These are phyloP conservation scores for Lithocarpus polystachyus DNA, from an alignment of 306 rosid genomes.

Conservation along the genomic window DNA sequence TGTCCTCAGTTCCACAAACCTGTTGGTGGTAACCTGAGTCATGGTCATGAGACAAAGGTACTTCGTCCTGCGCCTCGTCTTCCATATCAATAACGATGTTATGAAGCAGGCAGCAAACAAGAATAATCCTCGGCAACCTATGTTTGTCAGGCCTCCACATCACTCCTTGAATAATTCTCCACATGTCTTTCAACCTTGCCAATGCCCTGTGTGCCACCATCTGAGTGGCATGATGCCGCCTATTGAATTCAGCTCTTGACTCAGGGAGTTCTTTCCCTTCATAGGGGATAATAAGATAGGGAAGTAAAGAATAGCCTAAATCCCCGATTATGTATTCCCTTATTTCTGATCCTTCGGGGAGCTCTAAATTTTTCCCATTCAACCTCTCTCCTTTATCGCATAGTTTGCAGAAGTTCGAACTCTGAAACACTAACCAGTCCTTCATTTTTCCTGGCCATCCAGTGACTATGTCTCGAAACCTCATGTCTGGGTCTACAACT, in stretches of 20 bases:
- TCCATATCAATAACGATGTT: constrained; percentile 76
- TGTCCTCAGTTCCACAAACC: constrained; percentile 54
- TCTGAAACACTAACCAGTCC: constrained; percentile 59
- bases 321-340: constrained; percentile 81
- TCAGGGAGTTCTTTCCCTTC: constrained; percentile 64
- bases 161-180: constrained; percentile 86
- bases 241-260: constrained; percentile 54
- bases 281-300: constrained; percentile 78
- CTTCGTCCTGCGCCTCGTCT: constrained; percentile 50
- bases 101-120: constrained; percentile 89
- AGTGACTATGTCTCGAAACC: constrained; percentile 73
- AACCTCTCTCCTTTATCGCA: constrained; percentile 65
- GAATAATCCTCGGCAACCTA: constrained; percentile 79
- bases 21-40: constrained; percentile 69
- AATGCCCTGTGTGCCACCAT: constrained; percentile 73
- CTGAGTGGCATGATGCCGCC: constrained; percentile 53
- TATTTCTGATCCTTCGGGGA: constrained; percentile 53
- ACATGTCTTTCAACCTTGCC: constrained; percentile 70
- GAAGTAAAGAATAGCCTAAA: constrained; percentile 72
- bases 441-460: constrained; percentile 89
- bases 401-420: constrained; percentile 59
- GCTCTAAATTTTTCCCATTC: constrained; percentile 51
- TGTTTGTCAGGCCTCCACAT: constrained; percentile 99
- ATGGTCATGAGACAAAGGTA: constrained; percentile 55
- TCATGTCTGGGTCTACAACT: constrained; percentile 83